Percentiles rank a stretch among this genome's conserved stretches.
Evolutionary conservation across 169 alveolate genomes (phyloP).

Genomic region (Ichthyophthirius multifiliis): DNA sequence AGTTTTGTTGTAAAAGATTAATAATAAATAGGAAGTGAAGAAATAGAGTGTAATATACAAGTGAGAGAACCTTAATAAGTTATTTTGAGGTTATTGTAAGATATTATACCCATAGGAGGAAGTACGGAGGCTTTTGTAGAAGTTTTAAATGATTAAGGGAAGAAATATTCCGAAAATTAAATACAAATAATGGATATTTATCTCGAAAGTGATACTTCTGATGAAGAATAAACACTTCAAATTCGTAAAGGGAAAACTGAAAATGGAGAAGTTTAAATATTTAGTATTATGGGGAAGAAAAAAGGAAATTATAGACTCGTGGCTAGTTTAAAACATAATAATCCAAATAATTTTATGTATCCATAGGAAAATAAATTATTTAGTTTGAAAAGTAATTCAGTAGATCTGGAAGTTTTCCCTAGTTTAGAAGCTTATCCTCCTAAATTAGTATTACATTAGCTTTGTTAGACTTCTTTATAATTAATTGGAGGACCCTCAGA

Average conservation of each 20-base stretch:
- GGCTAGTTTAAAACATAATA: not conserved
- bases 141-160: not conserved
- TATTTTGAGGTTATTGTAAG: not conserved
- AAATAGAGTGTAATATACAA: not conserved
- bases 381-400: not conserved
- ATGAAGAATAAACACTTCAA: not conserved
- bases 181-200: not conserved
- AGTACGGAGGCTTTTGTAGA: not conserved
- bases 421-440: not conserved
- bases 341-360: not conserved
- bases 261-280: not conserved
- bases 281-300: constrained; percentile 2
- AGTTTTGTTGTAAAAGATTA: not conserved
- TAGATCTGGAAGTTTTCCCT: constrained; percentile 13
- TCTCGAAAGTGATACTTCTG: constrained; percentile 18
- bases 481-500: constrained; percentile 8
- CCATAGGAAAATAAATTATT: not conserved
- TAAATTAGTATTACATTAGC: not conserved
- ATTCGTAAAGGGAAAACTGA: not conserved
- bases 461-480: not conserved
- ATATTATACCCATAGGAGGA: not conserved
- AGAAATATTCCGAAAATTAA: not conserved
- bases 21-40: not conserved
- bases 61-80: not conserved
- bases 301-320: not conserved